Evolutionary conservation across 2,329 filamentous ascomycete species (phyloP).

Genomic region (Trichoderma cornu-damae): DNA sequence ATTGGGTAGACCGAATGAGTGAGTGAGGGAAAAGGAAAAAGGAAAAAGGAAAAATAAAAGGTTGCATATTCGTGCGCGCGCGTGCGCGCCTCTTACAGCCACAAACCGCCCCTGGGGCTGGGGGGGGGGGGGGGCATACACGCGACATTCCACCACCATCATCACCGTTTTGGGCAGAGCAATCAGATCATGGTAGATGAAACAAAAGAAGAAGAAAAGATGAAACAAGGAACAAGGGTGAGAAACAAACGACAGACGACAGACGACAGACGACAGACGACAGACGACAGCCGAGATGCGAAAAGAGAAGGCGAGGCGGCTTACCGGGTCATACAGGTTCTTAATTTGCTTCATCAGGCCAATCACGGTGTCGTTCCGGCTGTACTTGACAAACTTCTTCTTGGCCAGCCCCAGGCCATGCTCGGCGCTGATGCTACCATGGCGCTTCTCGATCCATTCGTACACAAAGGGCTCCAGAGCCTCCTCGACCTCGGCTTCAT

Average conservation of each 20-base stretch:
- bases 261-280: neutral
- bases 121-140: too few species aligned
- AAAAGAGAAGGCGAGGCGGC: constrained; percentile 31
- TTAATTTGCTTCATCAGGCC: constrained; percentile 94
- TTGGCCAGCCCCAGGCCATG: constrained; percentile 92
- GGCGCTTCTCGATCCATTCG: constrained; percentile 85
- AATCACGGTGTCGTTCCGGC: constrained; percentile 80
- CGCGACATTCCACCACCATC: neutral
- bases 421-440: constrained; percentile 93
- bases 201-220: neutral
- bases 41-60: neutral
- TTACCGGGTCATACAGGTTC: constrained; percentile 86
- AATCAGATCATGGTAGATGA: constrained; percentile 5
- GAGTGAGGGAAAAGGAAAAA: neutral
- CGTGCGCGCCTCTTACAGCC: neutral
- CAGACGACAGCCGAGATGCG: neutral
- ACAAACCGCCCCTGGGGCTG: neutral
- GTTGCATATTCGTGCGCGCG: neutral
- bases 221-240: constrained; percentile 6
- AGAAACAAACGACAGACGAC: neutral
- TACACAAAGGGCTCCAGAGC: constrained; percentile 92
- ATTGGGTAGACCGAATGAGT: neutral
- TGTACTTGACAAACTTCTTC: constrained; percentile 93
- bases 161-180: neutral
- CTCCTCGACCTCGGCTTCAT: constrained; percentile 82